A percentile compares a stretch with the other conserved stretches of the same genome.
Conservation (phyloP, 345 rosid genomes). For the Populus deltoides region DNA sequence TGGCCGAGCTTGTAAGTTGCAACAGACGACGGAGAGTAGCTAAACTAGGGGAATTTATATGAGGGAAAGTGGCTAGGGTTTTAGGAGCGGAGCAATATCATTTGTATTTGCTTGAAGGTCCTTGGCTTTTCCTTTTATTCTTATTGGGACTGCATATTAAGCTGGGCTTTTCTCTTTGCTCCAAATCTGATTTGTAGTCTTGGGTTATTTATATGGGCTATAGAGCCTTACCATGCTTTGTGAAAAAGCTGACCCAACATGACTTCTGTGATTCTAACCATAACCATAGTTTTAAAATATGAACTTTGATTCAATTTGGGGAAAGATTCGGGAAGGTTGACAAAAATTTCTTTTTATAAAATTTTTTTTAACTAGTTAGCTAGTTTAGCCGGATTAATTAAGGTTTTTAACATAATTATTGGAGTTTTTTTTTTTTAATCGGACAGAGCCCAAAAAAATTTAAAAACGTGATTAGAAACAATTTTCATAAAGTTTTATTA, state of each 20-base stretch:
- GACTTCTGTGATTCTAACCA: no score
- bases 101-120: background rate
- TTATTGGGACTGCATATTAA: background rate
- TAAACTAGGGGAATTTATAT: background rate
- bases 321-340: no score
- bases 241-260: background rate
- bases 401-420: no score
- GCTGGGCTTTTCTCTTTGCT: background rate
- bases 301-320: no score
- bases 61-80: conserved; percentile 11
- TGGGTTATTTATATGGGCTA: background rate
- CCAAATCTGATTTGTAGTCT: background rate
- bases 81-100: background rate
- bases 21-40: background rate
- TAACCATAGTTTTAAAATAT: no score
- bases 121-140: background rate
- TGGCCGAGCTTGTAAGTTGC: background rate
- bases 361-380: no score
- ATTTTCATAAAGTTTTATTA: background rate
- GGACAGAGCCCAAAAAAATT: no score
- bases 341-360: no score
- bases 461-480: background rate
- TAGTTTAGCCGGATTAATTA: no score
- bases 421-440: no score
- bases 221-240: background rate